Evolutionary conservation across 768 basidiomycete genomes (phyloP).

Genomic region (Mycena galericulata): DNA sequence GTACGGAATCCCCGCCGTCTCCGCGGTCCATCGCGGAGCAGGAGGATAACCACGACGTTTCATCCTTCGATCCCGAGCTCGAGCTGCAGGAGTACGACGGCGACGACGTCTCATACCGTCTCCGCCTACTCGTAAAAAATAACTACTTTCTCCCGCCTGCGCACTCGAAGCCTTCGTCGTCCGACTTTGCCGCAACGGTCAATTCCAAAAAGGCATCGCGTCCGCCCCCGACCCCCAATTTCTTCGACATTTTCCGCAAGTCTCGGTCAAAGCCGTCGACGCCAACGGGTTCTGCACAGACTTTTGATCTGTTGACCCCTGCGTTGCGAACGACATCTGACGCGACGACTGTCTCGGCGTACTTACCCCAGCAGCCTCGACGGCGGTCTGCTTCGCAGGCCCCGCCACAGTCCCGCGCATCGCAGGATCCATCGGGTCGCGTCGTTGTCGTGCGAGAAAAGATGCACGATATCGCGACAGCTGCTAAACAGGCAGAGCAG

Average conservation of each 20-base stretch:
- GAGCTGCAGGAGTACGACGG: slow-evolving; percentile 65
- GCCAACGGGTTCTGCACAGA: slow-evolving; percentile 52
- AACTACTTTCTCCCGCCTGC: slow-evolving; percentile 92
- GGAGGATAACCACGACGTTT: slow-evolving; percentile 55
- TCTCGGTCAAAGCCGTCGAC: slow-evolving; percentile 66
- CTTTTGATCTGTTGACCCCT: slow-evolving; percentile 55
- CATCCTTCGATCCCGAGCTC: slow-evolving; percentile 62
- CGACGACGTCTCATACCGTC: slow-evolving; percentile 88
- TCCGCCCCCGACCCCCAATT: slow-evolving; percentile 59
- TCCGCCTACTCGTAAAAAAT: slow-evolving; percentile 87
- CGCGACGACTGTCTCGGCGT: slow-evolving; percentile 62
- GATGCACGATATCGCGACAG: slow-evolving; percentile 75
- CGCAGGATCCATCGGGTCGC: slow-evolving; percentile 60
- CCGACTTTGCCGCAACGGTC: slow-evolving; percentile 64
- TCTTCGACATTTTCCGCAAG: slow-evolving; percentile 80
- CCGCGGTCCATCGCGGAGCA: slow-evolving; percentile 67
- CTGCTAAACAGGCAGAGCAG: slow-evolving; percentile 81
- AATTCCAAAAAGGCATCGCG: slow-evolving; percentile 60
- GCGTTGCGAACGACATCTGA: slow-evolving; percentile 76
- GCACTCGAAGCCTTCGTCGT: slow-evolving; percentile 81
- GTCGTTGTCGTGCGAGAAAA: slow-evolving; percentile 90
- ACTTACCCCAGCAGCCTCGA: slow-evolving; percentile 49
- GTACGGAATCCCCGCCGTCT: slow-evolving; percentile 72
- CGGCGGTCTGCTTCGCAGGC: slow-evolving; percentile 52
- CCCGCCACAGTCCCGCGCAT: slow-evolving; percentile 49